Evolutionary conservation across 2,329 filamentous ascomycete genomes (phyloP).

Genomic region (Monosporascus sp.): DNA sequence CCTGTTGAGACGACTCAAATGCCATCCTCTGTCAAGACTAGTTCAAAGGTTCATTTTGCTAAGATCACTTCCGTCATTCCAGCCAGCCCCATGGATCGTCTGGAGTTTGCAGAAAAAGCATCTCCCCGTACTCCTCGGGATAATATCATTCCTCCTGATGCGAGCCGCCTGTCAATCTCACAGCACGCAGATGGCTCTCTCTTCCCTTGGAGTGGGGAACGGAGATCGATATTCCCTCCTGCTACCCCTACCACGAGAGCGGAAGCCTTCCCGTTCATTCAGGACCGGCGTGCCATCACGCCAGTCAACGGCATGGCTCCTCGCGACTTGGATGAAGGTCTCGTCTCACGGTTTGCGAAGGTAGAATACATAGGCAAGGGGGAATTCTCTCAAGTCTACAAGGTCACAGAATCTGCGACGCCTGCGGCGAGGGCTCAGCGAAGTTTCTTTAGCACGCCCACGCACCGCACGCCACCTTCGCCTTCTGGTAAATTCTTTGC

Average conservation of each 20-base stretch:
- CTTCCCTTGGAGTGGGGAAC: slow-evolving; percentile 30
- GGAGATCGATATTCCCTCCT: slow-evolving; percentile 51
- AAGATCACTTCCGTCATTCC: slow-evolving; percentile 44
- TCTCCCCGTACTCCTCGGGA: slow-evolving; percentile 79
- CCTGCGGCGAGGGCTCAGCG: slow-evolving; percentile 36
- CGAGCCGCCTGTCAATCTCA: slow-evolving; percentile 78
- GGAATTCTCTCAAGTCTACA: slow-evolving; percentile 91
- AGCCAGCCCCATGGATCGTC: slow-evolving; percentile 58
- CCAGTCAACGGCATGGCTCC: slow-evolving; percentile 65
- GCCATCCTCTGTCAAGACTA: slow-evolving; percentile 21
- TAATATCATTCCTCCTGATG: slow-evolving; percentile 67
- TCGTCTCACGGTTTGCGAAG: slow-evolving; percentile 72
- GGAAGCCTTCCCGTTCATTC: slow-evolving; percentile 52
- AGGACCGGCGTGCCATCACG: slow-evolving; percentile 59
- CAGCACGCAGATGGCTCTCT: slow-evolving; percentile 40
- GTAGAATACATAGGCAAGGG: slow-evolving; percentile 78
- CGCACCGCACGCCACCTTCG: slow-evolving; percentile 45
- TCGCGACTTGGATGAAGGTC: slow-evolving; percentile 67
- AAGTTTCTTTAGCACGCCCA: slow-evolving; percentile 41
- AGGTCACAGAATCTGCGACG: slow-evolving; percentile 52
- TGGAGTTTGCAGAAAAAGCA: slow-evolving; percentile 40
- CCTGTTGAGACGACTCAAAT: slow-evolving; percentile 23
- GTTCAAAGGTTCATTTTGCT: slow-evolving; percentile 42
- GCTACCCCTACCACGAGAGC: slow-evolving; percentile 73
- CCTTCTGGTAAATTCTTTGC: slow-evolving; percentile 66